These are phyloP conservation scores for Avena insularis DNA, from an alignment of 176 grass and related monocot genomes.

Conservation along the genomic window DNA sequence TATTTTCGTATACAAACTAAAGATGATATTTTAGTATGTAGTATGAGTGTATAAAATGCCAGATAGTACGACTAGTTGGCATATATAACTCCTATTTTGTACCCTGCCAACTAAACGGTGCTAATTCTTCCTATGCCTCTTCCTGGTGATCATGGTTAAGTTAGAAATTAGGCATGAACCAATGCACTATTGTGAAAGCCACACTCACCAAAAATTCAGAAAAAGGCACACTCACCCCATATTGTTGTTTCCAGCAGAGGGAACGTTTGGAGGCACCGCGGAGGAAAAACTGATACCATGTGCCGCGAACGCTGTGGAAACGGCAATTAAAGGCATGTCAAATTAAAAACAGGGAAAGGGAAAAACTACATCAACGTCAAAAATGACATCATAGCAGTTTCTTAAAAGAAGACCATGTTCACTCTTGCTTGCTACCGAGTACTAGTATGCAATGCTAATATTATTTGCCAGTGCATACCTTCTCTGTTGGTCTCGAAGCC, in stretches of 20 bases:
- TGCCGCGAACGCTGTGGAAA: constrained; percentile 56
- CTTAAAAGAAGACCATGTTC: neutral
- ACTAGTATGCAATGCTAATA: neutral
- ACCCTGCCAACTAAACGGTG: neutral
- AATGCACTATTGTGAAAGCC: neutral
- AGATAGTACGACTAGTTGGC: neutral
- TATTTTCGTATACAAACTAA: neutral
- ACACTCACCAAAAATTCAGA: constrained; percentile 38
- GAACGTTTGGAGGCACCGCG: constrained; percentile 35
- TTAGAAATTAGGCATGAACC: neutral
- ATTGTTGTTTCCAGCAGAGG: constrained; percentile 44
- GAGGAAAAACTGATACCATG: constrained; percentile 61
- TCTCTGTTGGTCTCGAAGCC: constrained; percentile 60
- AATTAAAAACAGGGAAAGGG: neutral
- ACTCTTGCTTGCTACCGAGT: neutral
- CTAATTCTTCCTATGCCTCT: neutral
- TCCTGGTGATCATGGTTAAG: neutral
- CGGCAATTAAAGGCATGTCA: neutral
- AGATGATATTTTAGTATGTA: neutral
- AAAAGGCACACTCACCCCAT: constrained; percentile 53
- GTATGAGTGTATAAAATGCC: constrained; percentile 32
- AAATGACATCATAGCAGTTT: neutral
- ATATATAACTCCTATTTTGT: constrained; percentile 22
- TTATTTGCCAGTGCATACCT: constrained; percentile 45
- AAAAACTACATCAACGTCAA: neutral